Evolutionary conservation across 352 stramenopile genomes (phyloP).

Genomic region (Globisporangium radiosum): DNA sequence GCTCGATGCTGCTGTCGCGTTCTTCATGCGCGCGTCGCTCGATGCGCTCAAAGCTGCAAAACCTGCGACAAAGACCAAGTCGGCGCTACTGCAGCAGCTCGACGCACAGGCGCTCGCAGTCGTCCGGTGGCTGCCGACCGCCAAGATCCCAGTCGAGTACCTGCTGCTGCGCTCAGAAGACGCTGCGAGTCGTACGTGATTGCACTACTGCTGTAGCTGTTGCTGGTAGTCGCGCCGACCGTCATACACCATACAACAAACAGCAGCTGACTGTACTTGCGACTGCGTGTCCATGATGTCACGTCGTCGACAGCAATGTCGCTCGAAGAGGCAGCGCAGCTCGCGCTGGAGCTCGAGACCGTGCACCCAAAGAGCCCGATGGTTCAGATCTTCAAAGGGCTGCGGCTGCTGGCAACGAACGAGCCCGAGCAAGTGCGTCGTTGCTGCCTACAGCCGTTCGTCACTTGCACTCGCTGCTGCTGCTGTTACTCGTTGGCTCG

Average conservation of each 20-base stretch:
- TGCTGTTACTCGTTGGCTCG: background rate
- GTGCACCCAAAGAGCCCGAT: constrained; percentile 42
- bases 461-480: background rate
- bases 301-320: constrained; percentile 23
- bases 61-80: constrained; percentile 29
- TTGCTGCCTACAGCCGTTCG: background rate
- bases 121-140: constrained; percentile 46
- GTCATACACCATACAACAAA: background rate
- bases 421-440: constrained; percentile 24
- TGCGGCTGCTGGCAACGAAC: constrained; percentile 18
- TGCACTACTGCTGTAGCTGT: background rate
- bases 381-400: constrained; percentile 36
- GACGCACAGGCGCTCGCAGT: constrained; percentile 44
- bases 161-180: constrained; percentile 73
- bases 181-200: constrained; percentile 49
- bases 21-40: constrained; percentile 66
- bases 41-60: constrained; percentile 39
- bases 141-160: constrained; percentile 59
- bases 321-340: constrained; percentile 18
- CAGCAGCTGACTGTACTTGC: background rate
- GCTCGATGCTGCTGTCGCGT: constrained; percentile 48
- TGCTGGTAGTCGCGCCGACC: background rate
- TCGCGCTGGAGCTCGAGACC: constrained; percentile 20
- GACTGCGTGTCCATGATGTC: background rate
- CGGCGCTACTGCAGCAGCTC: constrained; percentile 27